Evolutionary conservation across 2,329 filamentous ascomycete species (phyloP).

Genomic region (Botrytis tulipae): DNA sequence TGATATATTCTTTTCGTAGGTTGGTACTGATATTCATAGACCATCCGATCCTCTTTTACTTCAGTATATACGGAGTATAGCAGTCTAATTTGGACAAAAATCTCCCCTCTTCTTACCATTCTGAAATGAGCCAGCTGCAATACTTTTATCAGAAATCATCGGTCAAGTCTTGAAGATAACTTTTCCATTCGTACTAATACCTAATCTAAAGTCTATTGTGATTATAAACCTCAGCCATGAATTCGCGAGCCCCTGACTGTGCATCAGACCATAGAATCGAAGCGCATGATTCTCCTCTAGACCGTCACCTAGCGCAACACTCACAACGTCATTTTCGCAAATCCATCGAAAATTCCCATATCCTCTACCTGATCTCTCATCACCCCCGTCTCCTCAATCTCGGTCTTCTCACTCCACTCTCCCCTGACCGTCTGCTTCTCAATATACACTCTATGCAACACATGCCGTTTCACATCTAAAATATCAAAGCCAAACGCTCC

Average conservation of each 20-base stretch:
- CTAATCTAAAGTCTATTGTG: not conserved
- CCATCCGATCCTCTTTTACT: accelerated
- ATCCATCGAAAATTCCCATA: not conserved
- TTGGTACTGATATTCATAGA: accelerated
- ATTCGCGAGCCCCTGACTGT: not conserved
- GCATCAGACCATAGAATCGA: not conserved
- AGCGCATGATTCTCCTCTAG: no score
- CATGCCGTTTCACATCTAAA: not conserved
- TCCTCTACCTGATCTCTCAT: not conserved
- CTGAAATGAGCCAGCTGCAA: not conserved
- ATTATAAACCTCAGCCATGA: not conserved
- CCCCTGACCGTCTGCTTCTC: not conserved
- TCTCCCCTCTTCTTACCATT: no score
- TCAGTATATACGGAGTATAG: not conserved
- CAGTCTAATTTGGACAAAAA: no score
- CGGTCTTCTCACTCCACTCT: not conserved
- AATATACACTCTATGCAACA: not conserved
- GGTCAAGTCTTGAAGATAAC: not conserved
- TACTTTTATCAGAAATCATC: not conserved
- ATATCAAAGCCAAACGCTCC: conserved; percentile 8
- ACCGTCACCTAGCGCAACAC: not conserved
- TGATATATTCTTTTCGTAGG: not conserved
- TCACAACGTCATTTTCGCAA: conserved; percentile 8
- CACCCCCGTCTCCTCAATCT: not conserved
- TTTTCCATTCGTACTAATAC: not conserved